Evolutionary conservation across 2,329 filamentous ascomycete species (phyloP).

Genomic region (Orbilia oligospora): DNA sequence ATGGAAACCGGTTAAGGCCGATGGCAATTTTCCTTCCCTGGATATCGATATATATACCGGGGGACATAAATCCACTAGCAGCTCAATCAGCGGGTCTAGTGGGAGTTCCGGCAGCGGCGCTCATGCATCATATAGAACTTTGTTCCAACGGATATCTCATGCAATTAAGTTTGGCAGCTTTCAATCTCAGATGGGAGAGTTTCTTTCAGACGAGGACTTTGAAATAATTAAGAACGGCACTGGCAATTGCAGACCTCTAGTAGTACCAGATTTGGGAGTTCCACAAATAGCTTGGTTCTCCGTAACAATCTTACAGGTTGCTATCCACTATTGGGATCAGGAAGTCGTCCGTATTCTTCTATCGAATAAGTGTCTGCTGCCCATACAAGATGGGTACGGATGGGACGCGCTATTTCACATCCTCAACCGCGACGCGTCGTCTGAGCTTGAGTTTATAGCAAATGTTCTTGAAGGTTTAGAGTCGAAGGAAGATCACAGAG

Average conservation of each 20-base stretch:
- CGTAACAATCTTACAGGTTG: background rate
- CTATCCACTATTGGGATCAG: background rate
- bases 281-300: background rate
- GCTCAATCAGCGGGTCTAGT: too few species aligned
- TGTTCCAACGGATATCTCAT: background rate
- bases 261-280: too few species aligned
- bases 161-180: background rate
- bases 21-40: background rate
- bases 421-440: background rate
- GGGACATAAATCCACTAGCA: too few species aligned
- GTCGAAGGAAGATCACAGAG: background rate
- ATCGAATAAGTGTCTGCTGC: background rate
- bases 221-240: background rate
- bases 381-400: background rate
- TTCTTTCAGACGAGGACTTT: background rate
- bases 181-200: background rate
- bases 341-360: background rate
- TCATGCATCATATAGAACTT: too few species aligned
- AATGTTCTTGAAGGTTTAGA: background rate
- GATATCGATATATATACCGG: too few species aligned
- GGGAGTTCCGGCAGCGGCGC: too few species aligned
- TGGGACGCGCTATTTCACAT: background rate
- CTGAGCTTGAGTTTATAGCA: background rate
- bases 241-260: too few species aligned
- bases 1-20: background rate